Evolutionary conservation across 495 filamentous ascomycete species (phyloP).

Genomic region (Aspergillus bridgeri): DNA sequence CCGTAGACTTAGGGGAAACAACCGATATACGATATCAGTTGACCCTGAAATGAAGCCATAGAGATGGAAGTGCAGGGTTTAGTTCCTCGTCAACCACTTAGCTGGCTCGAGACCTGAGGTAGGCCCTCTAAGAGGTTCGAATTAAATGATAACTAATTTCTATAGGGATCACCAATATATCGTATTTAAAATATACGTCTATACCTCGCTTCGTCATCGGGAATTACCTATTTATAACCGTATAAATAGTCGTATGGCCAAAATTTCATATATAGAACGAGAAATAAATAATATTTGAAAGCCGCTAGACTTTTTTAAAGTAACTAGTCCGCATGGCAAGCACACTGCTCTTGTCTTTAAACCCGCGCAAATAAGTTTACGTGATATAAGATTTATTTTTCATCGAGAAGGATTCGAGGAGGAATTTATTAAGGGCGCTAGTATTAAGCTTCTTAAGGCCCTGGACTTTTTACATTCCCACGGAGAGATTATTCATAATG

Average conservation of each 20-base stretch:
- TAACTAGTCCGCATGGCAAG: slow-evolving; percentile 35
- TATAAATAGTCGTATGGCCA: slow-evolving; percentile 18
- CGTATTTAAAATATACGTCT: no score
- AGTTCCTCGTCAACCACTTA: no score
- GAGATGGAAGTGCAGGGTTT: no score
- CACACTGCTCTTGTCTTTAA: slow-evolving; percentile 44
- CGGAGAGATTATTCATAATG: slow-evolving; percentile 43
- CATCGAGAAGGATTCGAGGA: slow-evolving; percentile 18
- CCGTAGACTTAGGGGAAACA: no score
- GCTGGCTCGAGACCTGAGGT: no score
- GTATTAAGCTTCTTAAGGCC: slow-evolving; percentile 24
- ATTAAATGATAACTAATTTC: no score
- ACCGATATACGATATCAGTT: no score
- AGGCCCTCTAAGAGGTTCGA: no score
- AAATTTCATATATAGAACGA: slow-evolving; percentile 24
- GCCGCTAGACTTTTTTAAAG: slow-evolving; percentile 35
- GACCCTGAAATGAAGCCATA: no score
- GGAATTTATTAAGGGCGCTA: slow-evolving; percentile 14
- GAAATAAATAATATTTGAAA: slow-evolving; percentile 26
- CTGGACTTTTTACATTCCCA: slow-evolving; percentile 44
- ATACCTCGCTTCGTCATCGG: slow-evolving; percentile 19
- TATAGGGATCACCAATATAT: no score
- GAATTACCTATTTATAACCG: slow-evolving; percentile 36
- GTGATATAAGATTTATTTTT: slow-evolving; percentile 18
- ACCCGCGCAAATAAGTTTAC: slow-evolving; percentile 36